These are phyloP conservation scores for Lignosus rhinocerotis DNA, from an alignment of 1,284 basidiomycete genomes.

Conservation along the genomic window DNA sequence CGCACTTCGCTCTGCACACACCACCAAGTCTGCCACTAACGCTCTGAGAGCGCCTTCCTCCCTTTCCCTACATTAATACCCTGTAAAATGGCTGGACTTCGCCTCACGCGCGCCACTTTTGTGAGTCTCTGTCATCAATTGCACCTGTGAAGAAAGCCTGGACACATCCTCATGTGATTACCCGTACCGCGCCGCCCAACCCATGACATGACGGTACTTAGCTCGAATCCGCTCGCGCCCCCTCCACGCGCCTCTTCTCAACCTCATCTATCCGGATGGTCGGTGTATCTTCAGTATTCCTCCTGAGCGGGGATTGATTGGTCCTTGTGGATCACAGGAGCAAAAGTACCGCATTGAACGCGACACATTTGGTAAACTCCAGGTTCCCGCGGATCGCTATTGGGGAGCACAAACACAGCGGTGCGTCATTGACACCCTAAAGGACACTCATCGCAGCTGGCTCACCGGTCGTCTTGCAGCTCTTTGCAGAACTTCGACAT, in stretches of 20 bases:
- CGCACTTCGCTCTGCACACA: constrained; percentile 7
- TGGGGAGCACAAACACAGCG: constrained; percentile 99
- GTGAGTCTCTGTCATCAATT: constrained; percentile 26
- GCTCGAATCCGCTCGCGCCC: constrained; percentile 29
- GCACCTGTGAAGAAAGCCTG: not conserved
- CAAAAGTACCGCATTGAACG: constrained; percentile 68
- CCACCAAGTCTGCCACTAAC: too few relatives aligned
- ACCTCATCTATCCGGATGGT: constrained; percentile 50
- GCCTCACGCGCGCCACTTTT: constrained; percentile 31
- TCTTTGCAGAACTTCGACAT: constrained; percentile 99
- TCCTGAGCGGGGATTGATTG: not conserved
- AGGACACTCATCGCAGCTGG: not conserved
- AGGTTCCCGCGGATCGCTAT: constrained; percentile 93
- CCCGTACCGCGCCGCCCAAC: constrained; percentile 17
- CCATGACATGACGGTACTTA: constrained; percentile 20
- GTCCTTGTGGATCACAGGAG: constrained; percentile 29
- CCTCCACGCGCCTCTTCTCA: constrained; percentile 36
- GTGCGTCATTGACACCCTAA: constrained; percentile 38
- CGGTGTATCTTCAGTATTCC: constrained; percentile 1
- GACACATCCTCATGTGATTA: constrained; percentile 37
- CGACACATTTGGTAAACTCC: constrained; percentile 91
- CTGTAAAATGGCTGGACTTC: constrained; percentile 31
- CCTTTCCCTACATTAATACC: constrained; percentile 9
- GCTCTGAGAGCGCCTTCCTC: constrained; percentile 20
- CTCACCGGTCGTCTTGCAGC: constrained; percentile 58